Evolutionary conservation across 169 alveolate genomes (phyloP).

Genomic region (Amoebophrya sp.): DNA sequence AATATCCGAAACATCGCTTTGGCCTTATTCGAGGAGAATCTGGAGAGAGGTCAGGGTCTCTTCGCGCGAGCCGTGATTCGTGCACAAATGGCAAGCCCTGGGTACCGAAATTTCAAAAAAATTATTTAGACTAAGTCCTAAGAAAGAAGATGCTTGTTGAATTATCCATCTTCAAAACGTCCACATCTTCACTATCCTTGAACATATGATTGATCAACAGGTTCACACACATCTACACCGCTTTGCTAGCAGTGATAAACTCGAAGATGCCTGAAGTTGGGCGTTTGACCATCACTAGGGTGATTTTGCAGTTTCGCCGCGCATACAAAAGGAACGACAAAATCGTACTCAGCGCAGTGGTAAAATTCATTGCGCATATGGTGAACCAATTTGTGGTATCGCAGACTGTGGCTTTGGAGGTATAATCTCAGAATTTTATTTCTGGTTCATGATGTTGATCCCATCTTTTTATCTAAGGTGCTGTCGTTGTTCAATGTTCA

Average conservation of each 20-base stretch:
- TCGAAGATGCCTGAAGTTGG: slow-evolving; percentile 94
- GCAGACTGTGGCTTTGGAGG: slow-evolving; percentile 81
- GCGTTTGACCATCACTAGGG: slow-evolving; percentile 73
- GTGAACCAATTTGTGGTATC: slow-evolving; percentile 70
- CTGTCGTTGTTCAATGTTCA: too few relatives aligned
- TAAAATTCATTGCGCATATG: slow-evolving; percentile 93
- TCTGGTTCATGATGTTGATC: too few relatives aligned
- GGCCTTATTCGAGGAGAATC: not conserved
- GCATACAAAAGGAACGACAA: slow-evolving; percentile 83
- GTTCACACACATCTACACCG: slow-evolving; percentile 89
- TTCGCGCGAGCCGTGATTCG: not conserved
- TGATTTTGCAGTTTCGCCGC: slow-evolving; percentile 73
- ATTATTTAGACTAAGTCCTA: too few relatives aligned
- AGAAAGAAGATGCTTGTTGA: too few relatives aligned
- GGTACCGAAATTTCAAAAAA: too few relatives aligned
- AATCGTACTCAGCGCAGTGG: slow-evolving; percentile 80
- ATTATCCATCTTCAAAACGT: too few relatives aligned
- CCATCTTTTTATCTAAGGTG: too few relatives aligned
- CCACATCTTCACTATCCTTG: too few relatives aligned
- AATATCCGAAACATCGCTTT: not conserved
- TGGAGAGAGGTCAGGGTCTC: not conserved
- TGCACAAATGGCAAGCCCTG: not conserved
- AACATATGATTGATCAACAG: too few relatives aligned
- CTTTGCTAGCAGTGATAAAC: slow-evolving; percentile 85
- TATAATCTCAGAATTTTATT: too few relatives aligned